These are phyloP conservation scores for sunflower (Helianthus annuus) DNA, from an alignment of 129 eudicot genomes.

Conservation along the genomic window DNA sequence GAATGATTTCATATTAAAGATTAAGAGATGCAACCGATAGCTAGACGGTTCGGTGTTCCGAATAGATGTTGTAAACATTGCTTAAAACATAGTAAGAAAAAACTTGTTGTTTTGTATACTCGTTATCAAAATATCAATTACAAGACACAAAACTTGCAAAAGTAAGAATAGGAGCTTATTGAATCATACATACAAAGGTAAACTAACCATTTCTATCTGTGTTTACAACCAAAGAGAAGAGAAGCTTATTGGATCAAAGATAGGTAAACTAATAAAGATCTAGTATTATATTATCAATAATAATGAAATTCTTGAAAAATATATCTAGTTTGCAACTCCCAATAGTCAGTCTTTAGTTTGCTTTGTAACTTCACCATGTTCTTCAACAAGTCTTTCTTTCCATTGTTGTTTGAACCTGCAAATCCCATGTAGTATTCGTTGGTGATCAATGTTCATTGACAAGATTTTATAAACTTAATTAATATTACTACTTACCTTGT, in stretches of 20 bases:
- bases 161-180: background rate
- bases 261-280: no score
- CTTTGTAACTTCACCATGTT: conserved; percentile 46
- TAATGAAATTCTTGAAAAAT: conserved; percentile 39
- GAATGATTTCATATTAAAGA: no score
- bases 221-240: background rate
- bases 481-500: conserved; percentile 31
- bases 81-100: background rate
- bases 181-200: background rate
- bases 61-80: no score
- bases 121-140: background rate
- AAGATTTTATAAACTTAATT: background rate
- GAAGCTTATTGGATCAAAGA: no score
- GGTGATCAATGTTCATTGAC: background rate
- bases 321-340: conserved; percentile 46
- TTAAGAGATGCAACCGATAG: no score
- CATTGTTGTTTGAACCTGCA: conserved; percentile 55
- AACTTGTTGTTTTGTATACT: background rate
- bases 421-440: conserved; percentile 9
- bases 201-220: background rate
- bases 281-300: background rate
- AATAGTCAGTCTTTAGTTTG: conserved; percentile 49
- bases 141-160: background rate
- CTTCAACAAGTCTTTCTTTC: conserved; percentile 35
- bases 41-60: no score